phyloP scores from a whole-genome alignment of 2,329 filamentous ascomycete species.

The Metarhizium album region DNA sequence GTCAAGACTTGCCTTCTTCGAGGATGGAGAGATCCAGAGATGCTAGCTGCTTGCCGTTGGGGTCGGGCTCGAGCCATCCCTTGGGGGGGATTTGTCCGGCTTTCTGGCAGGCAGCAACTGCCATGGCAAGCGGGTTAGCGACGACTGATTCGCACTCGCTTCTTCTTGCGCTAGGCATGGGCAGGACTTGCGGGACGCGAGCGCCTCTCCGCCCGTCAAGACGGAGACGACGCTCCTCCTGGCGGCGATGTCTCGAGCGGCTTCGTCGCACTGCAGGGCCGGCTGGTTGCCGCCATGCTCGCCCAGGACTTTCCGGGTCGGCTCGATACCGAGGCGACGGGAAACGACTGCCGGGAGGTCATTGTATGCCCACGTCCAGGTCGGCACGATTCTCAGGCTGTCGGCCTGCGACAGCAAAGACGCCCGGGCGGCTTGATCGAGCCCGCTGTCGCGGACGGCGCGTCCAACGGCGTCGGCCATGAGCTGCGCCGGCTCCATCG shows the following conservation, averaged over 20 bases:
- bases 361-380: constrained; percentile 56
- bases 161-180: constrained; percentile 1
- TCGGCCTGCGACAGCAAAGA: constrained; percentile 30
- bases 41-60: constrained; percentile 32
- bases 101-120: constrained; percentile 24
- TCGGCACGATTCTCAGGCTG: constrained; percentile 47
- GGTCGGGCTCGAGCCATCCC: constrained; percentile 43
- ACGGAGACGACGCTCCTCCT: constrained; percentile 46
- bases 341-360: constrained; percentile 46
- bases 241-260: constrained; percentile 43
- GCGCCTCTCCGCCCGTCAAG: constrained; percentile 52
- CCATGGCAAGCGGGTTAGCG: not conserved
- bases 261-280: constrained; percentile 51
- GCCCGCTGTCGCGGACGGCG: constrained; percentile 38
- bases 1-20: constrained; percentile 19
- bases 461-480: constrained; percentile 44
- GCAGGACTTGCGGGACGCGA: constrained; percentile 39
- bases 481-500: constrained; percentile 46
- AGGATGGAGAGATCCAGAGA: constrained; percentile 35
- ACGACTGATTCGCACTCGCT: not conserved
- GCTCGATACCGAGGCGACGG: constrained; percentile 33
- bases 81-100: constrained; percentile 34
- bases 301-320: constrained; percentile 37
- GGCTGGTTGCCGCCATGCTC: constrained; percentile 56
- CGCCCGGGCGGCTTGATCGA: constrained; percentile 9